Conservation (phyloP, 78 protist species). For the Guillardia theta region DNA sequence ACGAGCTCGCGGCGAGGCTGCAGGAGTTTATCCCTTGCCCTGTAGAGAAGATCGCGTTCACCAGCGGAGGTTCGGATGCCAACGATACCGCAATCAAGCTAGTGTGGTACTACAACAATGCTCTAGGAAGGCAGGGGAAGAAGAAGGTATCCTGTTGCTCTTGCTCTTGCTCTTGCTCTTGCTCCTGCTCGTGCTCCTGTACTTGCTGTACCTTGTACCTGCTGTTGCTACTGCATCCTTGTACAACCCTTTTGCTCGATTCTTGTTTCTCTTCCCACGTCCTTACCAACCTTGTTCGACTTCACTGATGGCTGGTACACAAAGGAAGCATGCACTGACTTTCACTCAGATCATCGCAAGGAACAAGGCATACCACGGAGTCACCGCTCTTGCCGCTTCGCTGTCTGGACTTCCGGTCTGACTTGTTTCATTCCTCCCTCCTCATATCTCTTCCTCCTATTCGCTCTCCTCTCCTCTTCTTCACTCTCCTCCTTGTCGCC, state of each 20-base stretch:
- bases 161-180: too few relatives aligned
- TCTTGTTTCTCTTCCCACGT: too few relatives aligned
- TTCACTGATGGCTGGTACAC: too few relatives aligned
- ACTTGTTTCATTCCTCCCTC: not conserved
- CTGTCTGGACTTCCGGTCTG: not conserved
- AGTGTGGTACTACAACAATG: slow-evolving; percentile 2
- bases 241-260: too few relatives aligned
- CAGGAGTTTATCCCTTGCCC: not conserved
- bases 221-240: too few relatives aligned
- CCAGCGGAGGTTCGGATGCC: slow-evolving; percentile 5
- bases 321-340: too few relatives aligned
- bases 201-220: too few relatives aligned
- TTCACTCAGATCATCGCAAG: slow-evolving; percentile 23
- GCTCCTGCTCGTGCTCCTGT: too few relatives aligned
- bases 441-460: not conserved
- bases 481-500: not conserved
- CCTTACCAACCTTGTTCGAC: too few relatives aligned
- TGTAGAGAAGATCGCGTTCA: not conserved
- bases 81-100: slow-evolving; percentile 3
- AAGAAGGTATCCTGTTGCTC: too few relatives aligned
- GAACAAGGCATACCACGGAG: not conserved
- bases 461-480: too few relatives aligned
- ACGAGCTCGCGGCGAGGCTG: not conserved
- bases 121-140: not conserved
- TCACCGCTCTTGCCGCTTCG: not conserved